These are phyloP conservation scores for Scutellaria barbata DNA, from an alignment of 257 asterid genomes.

Conservation along the genomic window DNA sequence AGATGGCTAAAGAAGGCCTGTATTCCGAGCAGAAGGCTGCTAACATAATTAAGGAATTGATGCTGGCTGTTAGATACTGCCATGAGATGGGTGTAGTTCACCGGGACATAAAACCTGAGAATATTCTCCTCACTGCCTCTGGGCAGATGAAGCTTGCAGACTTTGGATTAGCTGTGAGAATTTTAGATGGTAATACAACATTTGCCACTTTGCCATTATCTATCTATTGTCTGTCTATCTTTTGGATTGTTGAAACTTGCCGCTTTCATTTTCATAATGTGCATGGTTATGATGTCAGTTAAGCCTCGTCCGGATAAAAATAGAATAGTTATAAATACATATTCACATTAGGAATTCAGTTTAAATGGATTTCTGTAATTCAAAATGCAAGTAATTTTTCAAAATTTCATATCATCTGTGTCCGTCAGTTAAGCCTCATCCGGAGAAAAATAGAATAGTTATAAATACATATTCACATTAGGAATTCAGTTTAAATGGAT, in stretches of 20 bases:
- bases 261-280: neutral
- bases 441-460: neutral
- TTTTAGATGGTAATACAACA: constrained; percentile 65
- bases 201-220: constrained; percentile 3
- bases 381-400: neutral
- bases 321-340: neutral
- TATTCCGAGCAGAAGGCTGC: constrained; percentile 79
- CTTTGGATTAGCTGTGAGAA: constrained; percentile 84
- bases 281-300: neutral
- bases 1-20: constrained; percentile 69
- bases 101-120: constrained; percentile 89
- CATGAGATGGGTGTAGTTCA: constrained; percentile 98
- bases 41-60: constrained; percentile 70
- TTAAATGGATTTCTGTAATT: neutral
- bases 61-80: constrained; percentile 80
- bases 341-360: neutral
- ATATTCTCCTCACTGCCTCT: constrained; percentile 69
- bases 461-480: neutral
- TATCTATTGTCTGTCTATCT: neutral
- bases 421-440: neutral
- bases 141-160: constrained; percentile 89
- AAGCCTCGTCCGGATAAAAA: neutral
- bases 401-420: constrained; percentile 10
- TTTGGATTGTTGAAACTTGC: constrained; percentile 2
- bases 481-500: neutral